Evolutionary conservation across 2,329 filamentous ascomycete genomes (phyloP), one percentile per base, ranked within the genome.

Genomic region (Hypoxylon sp.): DNA sequence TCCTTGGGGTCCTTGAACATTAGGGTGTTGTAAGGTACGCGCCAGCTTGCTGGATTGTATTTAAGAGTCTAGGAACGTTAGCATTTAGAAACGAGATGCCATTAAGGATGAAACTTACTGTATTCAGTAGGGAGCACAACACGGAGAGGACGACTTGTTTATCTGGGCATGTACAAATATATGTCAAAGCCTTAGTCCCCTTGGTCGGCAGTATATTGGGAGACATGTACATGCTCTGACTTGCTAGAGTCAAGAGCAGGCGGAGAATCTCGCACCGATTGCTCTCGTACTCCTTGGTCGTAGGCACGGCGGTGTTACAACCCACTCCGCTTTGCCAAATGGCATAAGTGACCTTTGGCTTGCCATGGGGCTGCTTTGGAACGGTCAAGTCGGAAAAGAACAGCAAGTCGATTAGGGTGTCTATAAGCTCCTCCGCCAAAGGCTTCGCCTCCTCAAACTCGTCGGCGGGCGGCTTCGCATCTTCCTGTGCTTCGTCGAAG

Each of bases 241-340:
- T 93, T 11, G 93, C 89, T 67, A 99, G 80, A 0, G 94, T 94
- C 70, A 99, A 84, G 41, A 99, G 85, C 61, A 99, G 83, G 21
- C 95, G 88, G 73, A 98, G 80, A 29, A 97, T 91, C 80, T 99
- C 96, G 70, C 91, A 94, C 63, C 96, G 88, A 78, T 97, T 97
- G 81, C 87, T 96, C 81, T 99, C 96, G 63, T 93, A 91, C 74
- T 98, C 94, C 78, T 93, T 97, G 55, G 90, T 97, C 2, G 94
- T 95, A 8, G 90, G 90, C 72, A 96, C 89, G 4, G 94, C 88
- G 14, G 91, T 92, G 78, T 97, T 97, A 82, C 95, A 98, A 12
- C 96, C 96, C 29, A 99, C 95, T 50, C 96, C 96, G 75, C 93
- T 98, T 81, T 97, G 94, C 96, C 96, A 99, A 76, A 99, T 98